These are phyloP conservation scores for Daldinia loculata DNA, from an alignment of 495 filamentous ascomycete species.

Conservation along the genomic window DNA sequence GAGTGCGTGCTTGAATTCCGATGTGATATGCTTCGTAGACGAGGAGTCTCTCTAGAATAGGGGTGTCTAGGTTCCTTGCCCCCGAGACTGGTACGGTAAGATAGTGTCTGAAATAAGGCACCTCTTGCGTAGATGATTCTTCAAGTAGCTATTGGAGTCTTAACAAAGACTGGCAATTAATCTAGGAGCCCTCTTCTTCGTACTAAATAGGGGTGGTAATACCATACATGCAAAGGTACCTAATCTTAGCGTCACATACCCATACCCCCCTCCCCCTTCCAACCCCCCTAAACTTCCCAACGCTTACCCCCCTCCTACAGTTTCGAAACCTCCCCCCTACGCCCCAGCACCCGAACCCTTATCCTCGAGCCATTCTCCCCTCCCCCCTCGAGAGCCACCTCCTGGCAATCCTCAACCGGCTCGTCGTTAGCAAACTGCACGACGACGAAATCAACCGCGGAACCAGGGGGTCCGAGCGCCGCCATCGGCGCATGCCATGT, in stretches of 20 bases:
- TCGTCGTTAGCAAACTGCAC: conserved; percentile 89
- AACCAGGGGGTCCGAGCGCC: conserved; percentile 71
- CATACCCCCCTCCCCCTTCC: not conserved
- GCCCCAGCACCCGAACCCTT: conserved; percentile 15
- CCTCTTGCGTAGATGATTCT: not conserved
- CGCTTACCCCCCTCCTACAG: not conserved
- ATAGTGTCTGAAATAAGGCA: not conserved
- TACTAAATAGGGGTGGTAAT: not conserved
- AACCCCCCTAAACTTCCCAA: too few species aligned
- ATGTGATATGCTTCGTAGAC: not conserved
- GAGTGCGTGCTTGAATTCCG: not conserved
- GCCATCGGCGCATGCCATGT: conserved; percentile 99
- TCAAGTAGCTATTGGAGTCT: not conserved
- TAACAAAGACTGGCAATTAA: not conserved
- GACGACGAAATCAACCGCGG: conserved; percentile 81
- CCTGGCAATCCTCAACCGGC: conserved; percentile 87
- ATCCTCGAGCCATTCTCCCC: conserved; percentile 12
- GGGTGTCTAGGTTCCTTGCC: not conserved
- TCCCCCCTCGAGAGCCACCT: conserved; percentile 63
- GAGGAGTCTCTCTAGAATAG: not conserved
- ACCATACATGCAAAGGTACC: not conserved
- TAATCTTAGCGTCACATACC: not conserved
- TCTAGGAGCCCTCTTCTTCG: not conserved
- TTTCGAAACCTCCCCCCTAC: conserved; percentile 7
- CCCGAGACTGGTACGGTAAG: not conserved